These are phyloP conservation scores for Ogataea wickerhamii DNA, from an alignment of 805 yeast genomes.

Conservation along the genomic window DNA sequence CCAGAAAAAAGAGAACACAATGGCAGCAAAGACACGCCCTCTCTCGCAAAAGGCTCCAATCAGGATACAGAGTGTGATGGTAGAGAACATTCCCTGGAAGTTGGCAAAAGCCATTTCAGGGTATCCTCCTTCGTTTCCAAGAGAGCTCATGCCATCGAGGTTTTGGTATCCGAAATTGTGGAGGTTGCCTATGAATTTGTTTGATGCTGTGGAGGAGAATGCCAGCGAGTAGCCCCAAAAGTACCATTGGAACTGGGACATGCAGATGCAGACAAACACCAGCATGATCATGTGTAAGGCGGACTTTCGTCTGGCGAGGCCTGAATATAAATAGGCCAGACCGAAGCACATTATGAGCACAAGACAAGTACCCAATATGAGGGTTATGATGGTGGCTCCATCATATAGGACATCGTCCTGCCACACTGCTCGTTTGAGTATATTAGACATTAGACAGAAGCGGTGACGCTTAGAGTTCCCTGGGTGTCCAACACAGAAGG, in stretches of 20 bases:
- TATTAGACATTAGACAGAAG: background rate
- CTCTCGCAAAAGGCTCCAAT: slow-evolving; percentile 94
- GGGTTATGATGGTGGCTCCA: slow-evolving; percentile 45
- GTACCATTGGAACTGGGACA: slow-evolving; percentile 78
- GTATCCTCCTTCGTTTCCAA: slow-evolving; percentile 37
- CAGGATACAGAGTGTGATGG: slow-evolving; percentile 88
- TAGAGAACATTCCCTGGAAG: slow-evolving; percentile 87
- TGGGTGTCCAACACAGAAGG: too few species aligned
- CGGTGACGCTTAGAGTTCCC: too few species aligned
- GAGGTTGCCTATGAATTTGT: slow-evolving; percentile 84
- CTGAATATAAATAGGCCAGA: slow-evolving; percentile 86
- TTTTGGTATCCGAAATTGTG: slow-evolving; percentile 78
- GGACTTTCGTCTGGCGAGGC: slow-evolving; percentile 85
- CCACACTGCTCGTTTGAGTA: slow-evolving; percentile 25
- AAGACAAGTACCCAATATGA: slow-evolving; percentile 60
- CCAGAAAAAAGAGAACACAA: slow-evolving; percentile 82
- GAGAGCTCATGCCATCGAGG: slow-evolving; percentile 42
- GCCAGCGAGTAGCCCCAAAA: slow-evolving; percentile 98
- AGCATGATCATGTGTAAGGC: slow-evolving; percentile 85
- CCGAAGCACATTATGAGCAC: slow-evolving; percentile 95
- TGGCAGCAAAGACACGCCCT: slow-evolving; percentile 81
- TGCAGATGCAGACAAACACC: slow-evolving; percentile 65
- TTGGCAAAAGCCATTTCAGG: slow-evolving; percentile 85
- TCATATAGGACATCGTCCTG: slow-evolving; percentile 34
- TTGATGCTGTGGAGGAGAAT: slow-evolving; percentile 72